These are phyloP conservation scores for Diaporthe citriasiana DNA, from an alignment of 2,329 filamentous ascomycete genomes.

Conservation along the genomic window DNA sequence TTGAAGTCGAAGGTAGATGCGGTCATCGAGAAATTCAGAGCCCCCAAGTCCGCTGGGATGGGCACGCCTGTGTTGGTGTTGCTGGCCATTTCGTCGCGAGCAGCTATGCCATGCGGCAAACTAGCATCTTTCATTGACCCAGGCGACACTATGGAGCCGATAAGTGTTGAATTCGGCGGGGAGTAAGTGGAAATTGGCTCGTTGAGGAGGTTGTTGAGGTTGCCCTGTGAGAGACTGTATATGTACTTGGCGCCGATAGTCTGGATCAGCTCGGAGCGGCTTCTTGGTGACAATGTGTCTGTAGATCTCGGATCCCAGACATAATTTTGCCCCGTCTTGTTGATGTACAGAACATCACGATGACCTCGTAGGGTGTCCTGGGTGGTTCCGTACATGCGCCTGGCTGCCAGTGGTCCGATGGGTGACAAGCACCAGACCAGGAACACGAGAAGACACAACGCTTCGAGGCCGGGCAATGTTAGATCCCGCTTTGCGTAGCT, in stretches of 20 bases:
- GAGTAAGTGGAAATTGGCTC: neutral
- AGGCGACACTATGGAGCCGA: neutral
- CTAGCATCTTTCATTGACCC: neutral
- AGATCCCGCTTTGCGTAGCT: constrained; percentile 37
- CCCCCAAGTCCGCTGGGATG: neutral
- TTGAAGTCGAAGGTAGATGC: constrained; percentile 41
- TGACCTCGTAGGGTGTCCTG: neutral
- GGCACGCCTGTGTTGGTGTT: neutral
- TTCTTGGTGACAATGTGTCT: neutral
- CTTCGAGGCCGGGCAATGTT: constrained; percentile 34
- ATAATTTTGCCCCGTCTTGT: constrained; percentile 36
- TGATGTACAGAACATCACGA: constrained; percentile 35
- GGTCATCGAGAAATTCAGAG: constrained; percentile 37
- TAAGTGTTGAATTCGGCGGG: neutral
- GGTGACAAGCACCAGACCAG: constrained; percentile 43
- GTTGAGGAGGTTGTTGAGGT: neutral
- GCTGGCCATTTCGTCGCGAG: neutral
- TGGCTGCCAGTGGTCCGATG: constrained; percentile 42
- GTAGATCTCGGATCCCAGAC: constrained; percentile 29
- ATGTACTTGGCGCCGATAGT: constrained; percentile 30
- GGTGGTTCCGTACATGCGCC: constrained; percentile 14
- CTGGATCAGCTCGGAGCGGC: constrained; percentile 29
- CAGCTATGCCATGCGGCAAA: neutral
- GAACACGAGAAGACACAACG: constrained; percentile 38
- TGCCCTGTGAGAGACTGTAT: constrained; percentile 28